Evolutionary conservation across 164 flowering plant species (phyloP).

Genomic region (Aristolochia californica): DNA sequence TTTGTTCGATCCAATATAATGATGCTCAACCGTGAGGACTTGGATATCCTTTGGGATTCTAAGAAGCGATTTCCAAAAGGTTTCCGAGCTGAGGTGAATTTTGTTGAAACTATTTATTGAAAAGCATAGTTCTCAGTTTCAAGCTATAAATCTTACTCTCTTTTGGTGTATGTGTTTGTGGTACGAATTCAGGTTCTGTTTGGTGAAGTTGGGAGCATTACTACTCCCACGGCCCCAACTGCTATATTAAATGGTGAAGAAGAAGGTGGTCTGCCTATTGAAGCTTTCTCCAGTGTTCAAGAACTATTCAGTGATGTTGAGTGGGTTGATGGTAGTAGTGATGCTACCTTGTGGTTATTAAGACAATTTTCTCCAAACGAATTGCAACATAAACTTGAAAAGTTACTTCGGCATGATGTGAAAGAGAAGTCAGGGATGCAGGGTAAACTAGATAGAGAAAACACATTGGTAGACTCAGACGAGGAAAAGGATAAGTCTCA

Average conservation of each 20-base stretch:
- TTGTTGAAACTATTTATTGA: background rate
- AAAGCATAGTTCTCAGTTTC: too few relatives aligned
- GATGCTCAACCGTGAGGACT: conserved; percentile 74
- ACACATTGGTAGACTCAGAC: conserved; percentile 76
- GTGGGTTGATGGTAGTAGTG: conserved; percentile 79
- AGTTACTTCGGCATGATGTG: conserved; percentile 33
- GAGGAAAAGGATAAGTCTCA: conserved; percentile 63
- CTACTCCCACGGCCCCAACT: conserved; percentile 67
- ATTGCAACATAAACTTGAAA: conserved; percentile 28
- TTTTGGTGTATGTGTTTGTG: background rate
- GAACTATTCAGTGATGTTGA: conserved; percentile 91
- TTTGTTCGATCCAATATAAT: conserved; percentile 92
- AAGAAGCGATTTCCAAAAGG: conserved; percentile 88
- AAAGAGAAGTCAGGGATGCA: conserved; percentile 54
- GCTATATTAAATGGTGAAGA: conserved; percentile 79
- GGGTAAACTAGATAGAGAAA: conserved; percentile 37
- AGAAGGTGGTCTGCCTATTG: conserved; percentile 93
- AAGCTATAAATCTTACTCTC: background rate
- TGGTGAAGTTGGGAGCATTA: conserved; percentile 73
- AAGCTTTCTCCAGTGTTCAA: conserved; percentile 96
- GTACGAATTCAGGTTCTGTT: conserved; percentile 58
- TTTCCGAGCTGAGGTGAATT: conserved; percentile 84
- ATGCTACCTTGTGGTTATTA: conserved; percentile 91
- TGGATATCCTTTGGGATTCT: conserved; percentile 95
- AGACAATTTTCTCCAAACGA: conserved; percentile 64